Percentiles rank a stretch among this genome's conserved stretches.
Conservation (phyloP, 495 filamentous ascomycete species). For the Hyaloscypha hepaticicola region DNA sequence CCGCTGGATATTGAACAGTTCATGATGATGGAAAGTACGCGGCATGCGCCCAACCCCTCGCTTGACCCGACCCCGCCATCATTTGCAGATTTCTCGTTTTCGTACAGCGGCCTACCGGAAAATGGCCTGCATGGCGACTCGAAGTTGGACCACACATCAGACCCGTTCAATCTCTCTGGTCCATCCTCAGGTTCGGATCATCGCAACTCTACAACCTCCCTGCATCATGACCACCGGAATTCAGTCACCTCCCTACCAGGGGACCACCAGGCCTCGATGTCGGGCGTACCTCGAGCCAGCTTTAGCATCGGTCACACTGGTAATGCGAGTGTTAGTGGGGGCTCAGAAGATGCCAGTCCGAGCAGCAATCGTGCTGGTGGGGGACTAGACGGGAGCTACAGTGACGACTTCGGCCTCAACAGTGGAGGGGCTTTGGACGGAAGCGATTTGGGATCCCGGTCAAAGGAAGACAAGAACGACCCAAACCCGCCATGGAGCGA, state of each 20-base stretch:
- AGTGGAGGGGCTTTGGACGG: constrained; percentile 46
- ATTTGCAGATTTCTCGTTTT: constrained; percentile 31
- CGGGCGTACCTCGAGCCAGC: constrained; percentile 20
- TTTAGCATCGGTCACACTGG: constrained; percentile 23
- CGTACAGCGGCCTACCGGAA: constrained; percentile 21
- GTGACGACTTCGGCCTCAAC: constrained; percentile 52
- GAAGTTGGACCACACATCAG: constrained; percentile 18
- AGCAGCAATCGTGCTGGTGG: constrained; percentile 45
- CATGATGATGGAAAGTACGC: constrained; percentile 28
- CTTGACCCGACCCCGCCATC: constrained; percentile 26
- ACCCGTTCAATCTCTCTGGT: constrained; percentile 22
- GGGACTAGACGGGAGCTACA: constrained; percentile 36
- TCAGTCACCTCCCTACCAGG: constrained; percentile 23
- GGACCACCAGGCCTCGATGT: constrained; percentile 25
- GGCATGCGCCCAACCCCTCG: constrained; percentile 20
- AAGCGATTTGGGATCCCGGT: constrained; percentile 48
- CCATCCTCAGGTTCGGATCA: constrained; percentile 14
- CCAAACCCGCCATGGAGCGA: constrained; percentile 82
- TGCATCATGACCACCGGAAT: constrained; percentile 25
- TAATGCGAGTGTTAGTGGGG: constrained; percentile 28
- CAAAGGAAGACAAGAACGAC: constrained; percentile 58
- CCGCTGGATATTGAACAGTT: constrained; percentile 29
- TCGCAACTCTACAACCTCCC: constrained; percentile 24
- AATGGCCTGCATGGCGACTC: constrained; percentile 20
- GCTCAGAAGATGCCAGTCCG: constrained; percentile 48